Evolutionary conservation across 108 stramenopile species (phyloP), one percentile per base, ranked within the genome.

Genomic region (Conticribra weissflogii): DNA sequence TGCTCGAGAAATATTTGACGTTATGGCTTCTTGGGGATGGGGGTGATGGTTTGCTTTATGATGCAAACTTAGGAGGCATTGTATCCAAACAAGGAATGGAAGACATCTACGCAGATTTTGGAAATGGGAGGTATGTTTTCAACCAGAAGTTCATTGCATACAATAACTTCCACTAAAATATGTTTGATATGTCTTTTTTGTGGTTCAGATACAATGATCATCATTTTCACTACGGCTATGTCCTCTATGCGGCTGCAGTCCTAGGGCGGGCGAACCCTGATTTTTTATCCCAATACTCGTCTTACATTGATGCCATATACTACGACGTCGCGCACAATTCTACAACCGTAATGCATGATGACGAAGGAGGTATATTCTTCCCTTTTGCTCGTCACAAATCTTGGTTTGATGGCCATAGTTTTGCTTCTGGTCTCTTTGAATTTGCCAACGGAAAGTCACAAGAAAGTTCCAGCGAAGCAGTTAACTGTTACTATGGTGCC

Each of bases 391-490:
- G 93, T 45, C 90, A 94, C 60, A 89, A 85, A 47, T 87, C 88
- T 15, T 94, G 93, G 93, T 94, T 87, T 65, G 93, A 94, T 62
- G 90, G 90, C n/a, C 93, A 94, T 45, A 91, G 90, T 15, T 94
- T 85, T 73, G 93, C 90, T 16, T 86, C 90, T 36, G 93, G 93
- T 24, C 50, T 94, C 48, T 94, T 94, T 74, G 89, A 87, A 48
- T 90, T 89, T 66, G 93, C 82, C 12, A 83, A 97, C 62, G 98
- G 97, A 16, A 98, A 98, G 72, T 91, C 91, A 8, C 98, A 98
- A 81, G 98, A 98, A 73, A 95, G 93, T 55, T 94, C 93, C 16
- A 96, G 94, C 66, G 98, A 98, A 83, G 96, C 97, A 32, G 85
- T 95, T 1, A 98, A 98, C 75, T 94, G 96, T 54, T 98, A 98